A percentile compares a stretch with the other conserved stretches of the same genome.
phyloP scores from a whole-genome alignment of 2,329 filamentous ascomycete genomes.

The Aureobasidium pullulans region DNA sequence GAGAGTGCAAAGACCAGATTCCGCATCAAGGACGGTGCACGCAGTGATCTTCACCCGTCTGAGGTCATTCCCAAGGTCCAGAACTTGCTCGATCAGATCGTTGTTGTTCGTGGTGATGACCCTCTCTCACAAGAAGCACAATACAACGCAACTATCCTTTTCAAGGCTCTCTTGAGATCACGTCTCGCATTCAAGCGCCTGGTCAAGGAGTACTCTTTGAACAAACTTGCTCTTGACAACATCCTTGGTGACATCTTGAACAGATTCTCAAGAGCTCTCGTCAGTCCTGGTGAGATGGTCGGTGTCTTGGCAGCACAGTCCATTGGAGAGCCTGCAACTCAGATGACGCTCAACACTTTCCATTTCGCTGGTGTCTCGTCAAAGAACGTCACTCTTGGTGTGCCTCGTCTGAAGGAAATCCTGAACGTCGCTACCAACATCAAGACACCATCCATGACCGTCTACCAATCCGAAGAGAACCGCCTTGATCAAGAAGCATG shows the following conservation, averaged over 20 bases:
- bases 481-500: slow-evolving; percentile 66
- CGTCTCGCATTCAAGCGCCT: slow-evolving; percentile 88
- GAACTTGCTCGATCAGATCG: slow-evolving; percentile 65
- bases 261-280: slow-evolving; percentile 76
- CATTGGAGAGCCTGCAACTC: slow-evolving; percentile 95
- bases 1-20: slow-evolving; percentile 86
- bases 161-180: slow-evolving; percentile 87
- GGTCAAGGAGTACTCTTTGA: slow-evolving; percentile 76
- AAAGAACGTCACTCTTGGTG: slow-evolving; percentile 98
- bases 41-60: slow-evolving; percentile 82
- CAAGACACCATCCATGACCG: slow-evolving; percentile 95
- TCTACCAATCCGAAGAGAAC: slow-evolving; percentile 64
- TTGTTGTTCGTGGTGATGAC: slow-evolving; percentile 82
- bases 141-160: slow-evolving; percentile 76
- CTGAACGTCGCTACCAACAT: slow-evolving; percentile 96
- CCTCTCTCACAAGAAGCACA: slow-evolving; percentile 79
- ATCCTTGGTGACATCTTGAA: slow-evolving; percentile 85
- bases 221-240: slow-evolving; percentile 86
- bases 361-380: slow-evolving; percentile 99
- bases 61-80: slow-evolving; percentile 78
- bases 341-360: slow-evolving; percentile 99
- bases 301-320: slow-evolving; percentile 96
- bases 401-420: slow-evolving; percentile 98
- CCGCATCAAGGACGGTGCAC: slow-evolving; percentile 74
- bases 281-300: slow-evolving; percentile 96